Percentiles rank a stretch among this genome's conserved stretches.
Conservation (phyloP, 345 rosid genomes). For the Salix suchowensis region DNA sequence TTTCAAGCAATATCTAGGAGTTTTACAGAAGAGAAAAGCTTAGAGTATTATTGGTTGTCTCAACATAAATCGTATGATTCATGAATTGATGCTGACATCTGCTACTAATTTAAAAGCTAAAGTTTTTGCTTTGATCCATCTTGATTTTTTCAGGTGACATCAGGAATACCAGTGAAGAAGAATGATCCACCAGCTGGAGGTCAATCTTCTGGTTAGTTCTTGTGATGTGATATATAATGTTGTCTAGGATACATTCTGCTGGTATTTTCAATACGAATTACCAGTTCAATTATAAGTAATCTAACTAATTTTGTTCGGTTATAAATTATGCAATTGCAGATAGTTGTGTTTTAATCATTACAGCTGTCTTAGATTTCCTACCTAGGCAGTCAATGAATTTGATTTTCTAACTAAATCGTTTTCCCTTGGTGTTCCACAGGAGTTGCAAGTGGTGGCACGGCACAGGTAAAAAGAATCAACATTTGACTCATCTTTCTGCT, state of each 20-base stretch:
- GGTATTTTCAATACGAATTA: background rate
- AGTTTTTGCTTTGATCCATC: constrained; percentile 3
- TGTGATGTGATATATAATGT: background rate
- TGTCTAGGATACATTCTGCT: background rate
- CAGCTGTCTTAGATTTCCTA: background rate
- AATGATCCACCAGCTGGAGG: constrained; percentile 32
- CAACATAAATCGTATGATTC: background rate
- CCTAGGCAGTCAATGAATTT: background rate
- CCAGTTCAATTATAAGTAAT: background rate
- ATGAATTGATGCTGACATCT: background rate
- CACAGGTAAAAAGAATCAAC: constrained; percentile 39
- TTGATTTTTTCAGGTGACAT: constrained; percentile 33
- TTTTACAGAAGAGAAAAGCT: background rate
- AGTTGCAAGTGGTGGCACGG: constrained; percentile 13
- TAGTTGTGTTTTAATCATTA: background rate
- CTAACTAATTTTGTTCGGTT: background rate
- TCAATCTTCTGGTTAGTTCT: constrained; percentile 60
- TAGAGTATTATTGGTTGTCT: background rate
- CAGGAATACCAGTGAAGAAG: constrained; percentile 44
- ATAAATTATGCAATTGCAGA: background rate
- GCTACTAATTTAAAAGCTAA: background rate
- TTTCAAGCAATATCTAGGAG: background rate
- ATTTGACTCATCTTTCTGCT: background rate
- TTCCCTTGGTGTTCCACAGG: constrained; percentile 27
- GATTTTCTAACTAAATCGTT: background rate